A percentile compares a stretch with the other conserved stretches of the same genome.
Evolutionary conservation across 495 filamentous ascomycete genomes (phyloP).

Genomic region (Hypoxylon rickii): DNA sequence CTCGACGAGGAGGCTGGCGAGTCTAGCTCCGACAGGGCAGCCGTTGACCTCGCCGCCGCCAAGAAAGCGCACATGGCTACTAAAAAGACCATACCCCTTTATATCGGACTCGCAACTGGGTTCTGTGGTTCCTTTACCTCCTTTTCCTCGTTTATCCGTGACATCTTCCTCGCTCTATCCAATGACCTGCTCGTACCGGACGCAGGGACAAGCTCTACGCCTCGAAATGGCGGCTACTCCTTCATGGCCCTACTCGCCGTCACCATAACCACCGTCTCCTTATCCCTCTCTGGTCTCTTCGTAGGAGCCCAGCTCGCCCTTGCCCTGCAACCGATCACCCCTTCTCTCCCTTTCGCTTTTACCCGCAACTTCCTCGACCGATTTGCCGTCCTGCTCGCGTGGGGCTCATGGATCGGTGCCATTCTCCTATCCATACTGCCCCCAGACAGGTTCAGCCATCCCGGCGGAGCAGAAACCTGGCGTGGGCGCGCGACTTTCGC

Average conservation of each 20-base stretch:
- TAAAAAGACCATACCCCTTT: conserved; percentile 87
- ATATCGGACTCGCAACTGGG: conserved; percentile 88
- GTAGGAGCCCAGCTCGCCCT: conserved; percentile 80
- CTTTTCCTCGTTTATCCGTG: conserved; percentile 89
- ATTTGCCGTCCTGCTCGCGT: conserved; percentile 63
- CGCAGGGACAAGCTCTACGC: conserved; percentile 23
- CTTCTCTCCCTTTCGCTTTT: conserved; percentile 61
- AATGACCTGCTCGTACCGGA: conserved; percentile 61
- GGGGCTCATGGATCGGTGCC: conserved; percentile 78
- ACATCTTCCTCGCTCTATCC: conserved; percentile 80
- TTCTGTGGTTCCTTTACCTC: conserved; percentile 94
- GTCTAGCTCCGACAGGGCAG: conserved; percentile 16
- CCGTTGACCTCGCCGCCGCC: conserved; percentile 42
- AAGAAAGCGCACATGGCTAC: conserved; percentile 58
- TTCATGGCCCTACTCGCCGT: conserved; percentile 80
- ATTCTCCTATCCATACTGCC: conserved; percentile 75
- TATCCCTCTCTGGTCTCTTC: conserved; percentile 70
- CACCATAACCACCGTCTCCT: conserved; percentile 65
- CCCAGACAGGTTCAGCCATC: conserved; percentile 59
- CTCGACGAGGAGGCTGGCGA: conserved; percentile 40
- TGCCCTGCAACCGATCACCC: conserved; percentile 57
- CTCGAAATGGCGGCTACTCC: conserved; percentile 77
- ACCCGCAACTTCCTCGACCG: conserved; percentile 67
- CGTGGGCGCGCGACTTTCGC: conserved; percentile 76
- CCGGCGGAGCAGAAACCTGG: conserved; percentile 61